phyloP scores from a whole-genome alignment of 1,139 yeast genomes.

The Kodamaea anthophila region DNA sequence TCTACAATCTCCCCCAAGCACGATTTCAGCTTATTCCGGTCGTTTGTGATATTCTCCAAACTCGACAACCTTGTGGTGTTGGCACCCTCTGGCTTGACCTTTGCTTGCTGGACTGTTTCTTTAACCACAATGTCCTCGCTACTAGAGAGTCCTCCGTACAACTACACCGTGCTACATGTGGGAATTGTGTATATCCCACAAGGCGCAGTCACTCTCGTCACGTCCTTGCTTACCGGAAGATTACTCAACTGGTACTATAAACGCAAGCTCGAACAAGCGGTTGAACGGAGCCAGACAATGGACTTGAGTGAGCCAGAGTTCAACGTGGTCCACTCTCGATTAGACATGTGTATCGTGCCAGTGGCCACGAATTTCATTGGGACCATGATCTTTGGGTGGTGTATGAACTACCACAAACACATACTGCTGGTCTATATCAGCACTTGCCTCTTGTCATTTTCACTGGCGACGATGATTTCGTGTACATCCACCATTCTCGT shows the following conservation, averaged over 20 bases:
- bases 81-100: slow-evolving; percentile 30
- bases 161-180: slow-evolving; percentile 30
- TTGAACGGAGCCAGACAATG: background rate
- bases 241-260: slow-evolving; percentile 25
- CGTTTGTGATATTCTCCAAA: slow-evolving; percentile 24
- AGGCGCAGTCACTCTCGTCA: slow-evolving; percentile 27
- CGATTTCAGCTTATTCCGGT: slow-evolving; percentile 21
- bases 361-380: slow-evolving; percentile 21
- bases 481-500: slow-evolving; percentile 31
- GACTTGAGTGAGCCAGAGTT: slow-evolving; percentile 1
- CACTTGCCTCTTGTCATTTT: slow-evolving; percentile 23
- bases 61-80: slow-evolving; percentile 20
- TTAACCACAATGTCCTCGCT: slow-evolving; percentile 28
- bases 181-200: slow-evolving; percentile 37
- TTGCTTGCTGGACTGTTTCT: slow-evolving; percentile 34
- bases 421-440: slow-evolving; percentile 28
- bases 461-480: slow-evolving; percentile 24
- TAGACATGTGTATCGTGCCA: slow-evolving; percentile 15
- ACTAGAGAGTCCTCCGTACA: slow-evolving; percentile 24
- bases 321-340: slow-evolving; percentile 2
- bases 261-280: slow-evolving; percentile 1
- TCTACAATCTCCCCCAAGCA: slow-evolving; percentile 18
- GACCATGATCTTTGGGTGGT: slow-evolving; percentile 36
- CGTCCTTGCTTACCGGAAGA: slow-evolving; percentile 27
- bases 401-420: slow-evolving; percentile 22